Conservation (phyloP, 768 basidiomycete genomes). For the Boletus edulis region DNA sequence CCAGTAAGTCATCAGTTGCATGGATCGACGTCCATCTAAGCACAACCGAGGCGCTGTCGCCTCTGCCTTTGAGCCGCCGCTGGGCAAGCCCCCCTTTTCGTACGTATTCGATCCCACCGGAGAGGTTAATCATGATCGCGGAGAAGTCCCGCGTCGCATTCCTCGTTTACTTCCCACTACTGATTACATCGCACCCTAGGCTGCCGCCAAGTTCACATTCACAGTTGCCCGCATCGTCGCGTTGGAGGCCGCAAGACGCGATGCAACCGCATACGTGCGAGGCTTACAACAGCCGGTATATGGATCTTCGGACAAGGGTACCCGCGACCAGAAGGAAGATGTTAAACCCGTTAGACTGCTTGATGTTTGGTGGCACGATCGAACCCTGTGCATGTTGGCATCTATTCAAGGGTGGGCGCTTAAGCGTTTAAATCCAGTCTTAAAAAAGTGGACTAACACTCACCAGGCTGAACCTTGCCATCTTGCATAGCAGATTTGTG, state of each 20-base stretch:
- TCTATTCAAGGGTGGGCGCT: conserved; percentile 62
- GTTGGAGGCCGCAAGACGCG: conserved; percentile 74
- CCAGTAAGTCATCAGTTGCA: conserved; percentile 43
- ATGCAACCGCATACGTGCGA: conserved; percentile 76
- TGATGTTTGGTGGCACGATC: conserved; percentile 92
- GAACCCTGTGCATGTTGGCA: conserved; percentile 67
- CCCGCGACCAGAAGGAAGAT: conserved; percentile 70
- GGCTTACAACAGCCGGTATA: conserved; percentile 79
- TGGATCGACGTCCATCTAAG: conserved; percentile 11
- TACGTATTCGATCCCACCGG: conserved; percentile 88
- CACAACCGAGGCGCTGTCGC: conserved; percentile 56
- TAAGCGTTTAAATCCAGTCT: conserved; percentile 8
- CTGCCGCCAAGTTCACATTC: conserved; percentile 76
- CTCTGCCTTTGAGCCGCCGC: conserved; percentile 67
- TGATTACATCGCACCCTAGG: conserved; percentile 40
- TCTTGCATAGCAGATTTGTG: conserved; percentile 68
- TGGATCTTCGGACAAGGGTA: conserved; percentile 63
- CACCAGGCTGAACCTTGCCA: conserved; percentile 72
- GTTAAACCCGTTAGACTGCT: conserved; percentile 65
- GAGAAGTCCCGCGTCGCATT: conserved; percentile 57
- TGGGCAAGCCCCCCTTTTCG: conserved; percentile 65
- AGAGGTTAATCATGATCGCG: conserved; percentile 71
- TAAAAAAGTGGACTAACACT: conserved; percentile 4
- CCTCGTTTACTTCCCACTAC: background rate
- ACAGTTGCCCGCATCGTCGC: conserved; percentile 66